Conservation (phyloP, 345 rosid genomes). For the Diplotaxis tenuifolia region DNA sequence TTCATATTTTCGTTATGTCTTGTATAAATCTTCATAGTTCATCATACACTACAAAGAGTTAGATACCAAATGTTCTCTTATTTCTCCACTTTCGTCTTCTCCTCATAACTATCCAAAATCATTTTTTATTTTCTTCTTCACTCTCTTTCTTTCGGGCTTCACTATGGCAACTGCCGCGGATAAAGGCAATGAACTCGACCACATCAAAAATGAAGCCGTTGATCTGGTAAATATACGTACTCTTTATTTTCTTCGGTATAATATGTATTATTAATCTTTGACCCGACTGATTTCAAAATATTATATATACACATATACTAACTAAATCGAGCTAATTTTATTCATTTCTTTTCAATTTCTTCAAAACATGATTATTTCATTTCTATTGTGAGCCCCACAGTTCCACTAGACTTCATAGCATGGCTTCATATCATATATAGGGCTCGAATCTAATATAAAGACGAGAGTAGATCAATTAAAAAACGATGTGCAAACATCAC, state of each 20-base stretch:
- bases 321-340: background rate
- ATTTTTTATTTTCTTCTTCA: background rate
- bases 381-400: background rate
- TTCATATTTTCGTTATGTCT: background rate
- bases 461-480: too few species aligned
- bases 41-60: background rate
- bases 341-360: background rate
- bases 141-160: background rate
- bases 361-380: background rate
- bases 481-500: background rate
- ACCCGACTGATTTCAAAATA: background rate
- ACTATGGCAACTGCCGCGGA: conserved; percentile 29
- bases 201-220: conserved; percentile 68
- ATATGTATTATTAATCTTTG: background rate
- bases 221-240: conserved; percentile 48
- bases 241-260: background rate
- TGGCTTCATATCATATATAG: too few species aligned
- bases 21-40: background rate
- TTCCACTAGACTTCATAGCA: background rate
- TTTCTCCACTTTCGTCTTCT: background rate
- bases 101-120: conserved; percentile 1
- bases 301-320: background rate
- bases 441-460: too few species aligned
- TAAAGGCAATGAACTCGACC: conserved; percentile 54
- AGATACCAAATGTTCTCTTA: background rate